Evolutionary conservation across 805 yeast genomes (phyloP), one percentile per base, ranked within the genome.

Genomic region (Danielozyma ontarioensis): DNA sequence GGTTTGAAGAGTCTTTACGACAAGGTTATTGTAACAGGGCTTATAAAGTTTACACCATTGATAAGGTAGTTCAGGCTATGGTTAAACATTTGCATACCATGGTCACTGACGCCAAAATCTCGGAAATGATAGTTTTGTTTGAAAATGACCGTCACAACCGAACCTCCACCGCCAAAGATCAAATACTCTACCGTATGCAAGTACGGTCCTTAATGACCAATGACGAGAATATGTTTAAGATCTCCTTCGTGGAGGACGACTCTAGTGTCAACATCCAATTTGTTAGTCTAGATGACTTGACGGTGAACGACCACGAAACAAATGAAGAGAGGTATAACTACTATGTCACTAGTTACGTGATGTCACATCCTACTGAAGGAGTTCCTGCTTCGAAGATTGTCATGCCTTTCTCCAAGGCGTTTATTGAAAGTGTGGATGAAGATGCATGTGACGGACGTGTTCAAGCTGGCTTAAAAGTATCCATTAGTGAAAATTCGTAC

Each of bases 301-400:
- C 97, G 0, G 71, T 89, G 51, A 64, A 61, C 44, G 70, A 67
- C 34, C 80, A 80, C 37, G 85, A 84, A 42, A 73, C 79, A 15
- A 76, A 78, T 3, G 90, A 84, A 46, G 94, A 86, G 43, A 76
- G 76, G 49, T 93, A 96, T 83, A 89, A 87, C 54, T 90, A 93
- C 63, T 93, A 93, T 53, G 73, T 93, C 32, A 90, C 97, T 0
- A 84, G 95, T 27, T 93, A 83, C 57, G 76, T 89, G 27, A 83
- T 93, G 84, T 83, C 95, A 3, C 95, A 87, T 50, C 97, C 98
- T 25, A 93, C 99, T 2, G 99, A 93, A 58, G 97, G 97, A 19
- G 83, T 93, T 13, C 80, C 87, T 13, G 76, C 85, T 13, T 78
- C 83, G 27, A 78, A 78, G 44, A 73, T 93, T 35, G 73, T 74